Conservation (phyloP, 2,329 filamentous ascomycete species). For the Claviceps pazoutovae region DNA sequence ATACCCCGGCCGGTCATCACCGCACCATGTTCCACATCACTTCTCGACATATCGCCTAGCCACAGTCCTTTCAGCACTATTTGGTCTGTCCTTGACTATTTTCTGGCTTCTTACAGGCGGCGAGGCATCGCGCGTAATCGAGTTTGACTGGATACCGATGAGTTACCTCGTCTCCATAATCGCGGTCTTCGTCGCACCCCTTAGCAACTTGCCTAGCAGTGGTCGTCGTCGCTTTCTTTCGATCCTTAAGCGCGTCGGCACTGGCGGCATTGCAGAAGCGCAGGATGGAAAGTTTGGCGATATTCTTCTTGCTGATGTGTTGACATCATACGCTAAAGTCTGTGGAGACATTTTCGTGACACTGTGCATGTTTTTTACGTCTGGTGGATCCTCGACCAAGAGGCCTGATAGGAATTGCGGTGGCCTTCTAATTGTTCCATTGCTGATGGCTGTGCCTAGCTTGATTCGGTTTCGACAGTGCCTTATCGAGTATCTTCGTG, state of each 20-base stretch:
- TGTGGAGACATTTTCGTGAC: constrained; percentile 80
- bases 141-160: constrained; percentile 77
- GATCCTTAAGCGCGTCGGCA: constrained; percentile 61
- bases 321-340: constrained; percentile 91
- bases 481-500: constrained; percentile 71
- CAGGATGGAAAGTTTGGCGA: constrained; percentile 91
- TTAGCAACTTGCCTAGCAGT: constrained; percentile 50
- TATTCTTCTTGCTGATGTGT: constrained; percentile 79
- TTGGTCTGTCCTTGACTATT: constrained; percentile 55
- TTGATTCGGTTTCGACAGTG: constrained; percentile 85
- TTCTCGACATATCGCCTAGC: constrained; percentile 78
- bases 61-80: constrained; percentile 56
- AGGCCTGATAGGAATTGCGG: constrained; percentile 73
- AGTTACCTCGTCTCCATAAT: constrained; percentile 63
- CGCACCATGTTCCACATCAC: constrained; percentile 61
- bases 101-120: constrained; percentile 77
- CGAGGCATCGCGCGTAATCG: constrained; percentile 52
- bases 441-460: constrained; percentile 72
- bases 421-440: constrained; percentile 62
- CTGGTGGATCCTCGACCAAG: constrained; percentile 58
- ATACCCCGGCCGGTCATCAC: constrained; percentile 62
- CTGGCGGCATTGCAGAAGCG: constrained; percentile 76
- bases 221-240: constrained; percentile 64
- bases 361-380: constrained; percentile 77
- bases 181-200: constrained; percentile 57